These are phyloP conservation scores for Cyphellophora europaea DNA, from an alignment of 2,329 filamentous ascomycete species.

Conservation along the genomic window DNA sequence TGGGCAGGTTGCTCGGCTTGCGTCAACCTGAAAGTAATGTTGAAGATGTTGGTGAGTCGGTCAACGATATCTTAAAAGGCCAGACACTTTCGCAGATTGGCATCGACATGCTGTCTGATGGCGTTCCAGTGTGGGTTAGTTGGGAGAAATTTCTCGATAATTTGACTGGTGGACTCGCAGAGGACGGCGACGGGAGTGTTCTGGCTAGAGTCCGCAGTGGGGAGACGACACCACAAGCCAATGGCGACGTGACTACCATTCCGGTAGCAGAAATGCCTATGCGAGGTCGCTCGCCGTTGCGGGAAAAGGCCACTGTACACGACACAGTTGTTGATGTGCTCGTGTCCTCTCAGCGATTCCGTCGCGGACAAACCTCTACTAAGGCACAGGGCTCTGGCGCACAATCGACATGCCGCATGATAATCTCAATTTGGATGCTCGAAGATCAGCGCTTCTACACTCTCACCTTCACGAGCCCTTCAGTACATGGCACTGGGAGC, in stretches of 20 bases:
- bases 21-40: conserved; percentile 31
- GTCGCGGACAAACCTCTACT: conserved; percentile 19
- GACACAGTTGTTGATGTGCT: conserved; percentile 60
- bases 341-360: conserved; percentile 40
- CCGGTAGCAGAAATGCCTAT: neutral
- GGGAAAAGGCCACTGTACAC: conserved; percentile 32
- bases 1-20: conserved; percentile 61
- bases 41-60: conserved; percentile 22
- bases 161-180: conserved; percentile 22
- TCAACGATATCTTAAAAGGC: conserved; percentile 54
- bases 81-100: conserved; percentile 61
- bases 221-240: conserved; percentile 8
- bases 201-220: conserved; percentile 5
- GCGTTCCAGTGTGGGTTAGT: conserved; percentile 40
- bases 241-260: conserved; percentile 1
- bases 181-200: too few species aligned
- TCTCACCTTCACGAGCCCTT: conserved; percentile 56
- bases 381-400: conserved; percentile 29
- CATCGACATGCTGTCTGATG: conserved; percentile 63
- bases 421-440: conserved; percentile 65
- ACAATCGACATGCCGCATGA: conserved; percentile 59
- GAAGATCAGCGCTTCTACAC: conserved; percentile 62
- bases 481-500: conserved; percentile 38
- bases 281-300: conserved; percentile 8
- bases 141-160: conserved; percentile 50